Evolutionary conservation across 192 early-diverging fungal genomes (phyloP).

Genomic region (Backusella macrospora): DNA sequence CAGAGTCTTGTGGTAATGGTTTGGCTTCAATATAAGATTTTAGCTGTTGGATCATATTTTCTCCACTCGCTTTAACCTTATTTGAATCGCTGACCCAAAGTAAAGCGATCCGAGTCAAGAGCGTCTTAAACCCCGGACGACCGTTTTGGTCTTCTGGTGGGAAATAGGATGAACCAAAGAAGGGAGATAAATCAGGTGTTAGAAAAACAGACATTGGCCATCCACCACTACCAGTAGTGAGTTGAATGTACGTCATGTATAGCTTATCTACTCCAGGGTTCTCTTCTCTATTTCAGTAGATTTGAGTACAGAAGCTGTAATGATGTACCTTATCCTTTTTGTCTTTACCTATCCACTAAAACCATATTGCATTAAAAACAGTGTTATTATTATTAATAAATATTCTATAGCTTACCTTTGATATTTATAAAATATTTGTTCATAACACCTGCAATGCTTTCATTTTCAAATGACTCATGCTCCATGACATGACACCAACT

Average conservation of each 20-base stretch:
- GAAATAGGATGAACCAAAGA: slow-evolving; percentile 53
- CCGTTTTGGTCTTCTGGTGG: slow-evolving; percentile 45
- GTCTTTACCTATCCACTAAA: slow-evolving; percentile 32
- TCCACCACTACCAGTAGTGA: slow-evolving; percentile 62
- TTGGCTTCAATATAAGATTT: slow-evolving; percentile 28
- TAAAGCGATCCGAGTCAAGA: slow-evolving; percentile 35
- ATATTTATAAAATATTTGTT: slow-evolving; percentile 62
- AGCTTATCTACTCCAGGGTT: slow-evolving; percentile 65
- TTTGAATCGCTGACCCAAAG: slow-evolving; percentile 47
- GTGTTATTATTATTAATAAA: background rate
- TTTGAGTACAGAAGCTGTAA: background rate
- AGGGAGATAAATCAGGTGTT: slow-evolving; percentile 53
- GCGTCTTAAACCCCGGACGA: slow-evolving; percentile 42
- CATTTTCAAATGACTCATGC: slow-evolving; percentile 65
- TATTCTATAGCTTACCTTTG: slow-evolving; percentile 46
- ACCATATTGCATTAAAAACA: background rate
- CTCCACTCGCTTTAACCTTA: slow-evolving; percentile 37
- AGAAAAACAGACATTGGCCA: slow-evolving; percentile 72
- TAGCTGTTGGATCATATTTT: slow-evolving; percentile 47
- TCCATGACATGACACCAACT: slow-evolving; percentile 72
- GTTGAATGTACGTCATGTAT: slow-evolving; percentile 68
- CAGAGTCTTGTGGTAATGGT: background rate
- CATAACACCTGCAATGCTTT: slow-evolving; percentile 57
- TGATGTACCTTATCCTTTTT: background rate
- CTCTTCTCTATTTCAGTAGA: slow-evolving; percentile 49